Evolutionary conservation across 306 rosid genomes (phyloP).

Genomic region (Quercus gilva): DNA sequence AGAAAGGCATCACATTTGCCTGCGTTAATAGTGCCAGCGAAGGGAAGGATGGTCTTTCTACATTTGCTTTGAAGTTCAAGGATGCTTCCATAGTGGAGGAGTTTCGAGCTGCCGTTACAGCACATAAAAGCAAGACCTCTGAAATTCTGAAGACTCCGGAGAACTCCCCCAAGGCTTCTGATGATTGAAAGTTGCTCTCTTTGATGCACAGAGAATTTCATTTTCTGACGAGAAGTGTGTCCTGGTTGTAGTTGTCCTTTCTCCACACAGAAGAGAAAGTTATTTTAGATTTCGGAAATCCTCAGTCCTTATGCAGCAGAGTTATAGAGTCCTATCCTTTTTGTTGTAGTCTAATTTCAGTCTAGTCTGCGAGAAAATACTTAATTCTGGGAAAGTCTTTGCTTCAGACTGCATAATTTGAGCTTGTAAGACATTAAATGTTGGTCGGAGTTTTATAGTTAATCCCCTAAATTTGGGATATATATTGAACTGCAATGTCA

Average conservation of each 20-base stretch:
- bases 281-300: slow-evolving; percentile 28
- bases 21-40: slow-evolving; percentile 86
- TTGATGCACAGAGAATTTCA: slow-evolving; percentile 3
- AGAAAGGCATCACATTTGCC: slow-evolving; percentile 89
- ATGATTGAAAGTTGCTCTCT: slow-evolving; percentile 32
- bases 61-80: slow-evolving; percentile 89
- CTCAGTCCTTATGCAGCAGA: slow-evolving; percentile 44
- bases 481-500: not conserved
- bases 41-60: slow-evolving; percentile 67
- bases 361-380: slow-evolving; percentile 22
- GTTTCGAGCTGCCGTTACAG: slow-evolving; percentile 59
- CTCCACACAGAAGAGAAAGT: slow-evolving; percentile 12
- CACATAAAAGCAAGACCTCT: slow-evolving; percentile 54
- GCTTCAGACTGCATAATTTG: slow-evolving; percentile 19
- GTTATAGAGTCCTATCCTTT: slow-evolving; percentile 35
- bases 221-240: slow-evolving; percentile 23
- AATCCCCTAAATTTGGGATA: not conserved
- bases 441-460: slow-evolving; percentile 21
- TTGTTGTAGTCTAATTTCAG: slow-evolving; percentile 44
- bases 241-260: not conserved
- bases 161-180: slow-evolving; percentile 68
- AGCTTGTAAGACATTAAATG: slow-evolving; percentile 19
- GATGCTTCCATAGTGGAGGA: slow-evolving; percentile 70
- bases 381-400: slow-evolving; percentile 27
- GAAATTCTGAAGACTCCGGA: slow-evolving; percentile 63